Evolutionary conservation across 164 flowering plant genomes (phyloP), one percentile per base, ranked within the genome.

Genomic region (Magnolia sinica): DNA sequence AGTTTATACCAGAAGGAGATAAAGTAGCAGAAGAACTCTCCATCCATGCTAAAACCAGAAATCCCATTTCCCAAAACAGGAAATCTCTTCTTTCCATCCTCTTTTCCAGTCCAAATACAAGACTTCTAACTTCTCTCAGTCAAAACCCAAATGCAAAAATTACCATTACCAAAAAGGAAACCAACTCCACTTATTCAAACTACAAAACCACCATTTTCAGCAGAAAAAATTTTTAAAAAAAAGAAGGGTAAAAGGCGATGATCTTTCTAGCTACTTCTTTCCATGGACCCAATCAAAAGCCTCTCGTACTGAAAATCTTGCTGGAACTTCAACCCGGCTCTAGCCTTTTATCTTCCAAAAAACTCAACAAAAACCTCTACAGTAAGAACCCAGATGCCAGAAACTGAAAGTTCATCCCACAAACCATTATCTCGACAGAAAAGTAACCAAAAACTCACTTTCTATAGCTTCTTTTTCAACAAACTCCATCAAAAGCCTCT

Each of bases 1-100:
- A 91, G 81, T 95, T 95, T 1, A 92, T 77, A 69, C 98, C 98
- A 80, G 91, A 76, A 65, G 98, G 98, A 82, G 98, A 92, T 73
- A 95, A 96, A 76, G 95, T 87, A 59, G 98, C 94, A 86, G 76
- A 83, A 79, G 85, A 84, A 76, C 78, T 55, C 74, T 79, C 86
- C 80, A 90, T 76, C 76, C 88, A 80, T 68, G 82, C 77, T 83
- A 88, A 83, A 79, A 94, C 72, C 81, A 91, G 79, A 22, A 89
- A 81, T 66, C 83, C 87, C 67, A 87, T 66, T 76, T 68, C 73
- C 89, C 87, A 85, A 22, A 80, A 71, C 73, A 80, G 45, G 24
- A 71, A 79, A 45, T 76, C 67, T 58, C 31, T 74, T 24, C 64
- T 81, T 81, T 81, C 94, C 94, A 90, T 87, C n/a, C 65, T 82